These are phyloP conservation scores for Eremothecium sinecaudum DNA, from an alignment of 1,139 yeast genomes.

Conservation along the genomic window DNA sequence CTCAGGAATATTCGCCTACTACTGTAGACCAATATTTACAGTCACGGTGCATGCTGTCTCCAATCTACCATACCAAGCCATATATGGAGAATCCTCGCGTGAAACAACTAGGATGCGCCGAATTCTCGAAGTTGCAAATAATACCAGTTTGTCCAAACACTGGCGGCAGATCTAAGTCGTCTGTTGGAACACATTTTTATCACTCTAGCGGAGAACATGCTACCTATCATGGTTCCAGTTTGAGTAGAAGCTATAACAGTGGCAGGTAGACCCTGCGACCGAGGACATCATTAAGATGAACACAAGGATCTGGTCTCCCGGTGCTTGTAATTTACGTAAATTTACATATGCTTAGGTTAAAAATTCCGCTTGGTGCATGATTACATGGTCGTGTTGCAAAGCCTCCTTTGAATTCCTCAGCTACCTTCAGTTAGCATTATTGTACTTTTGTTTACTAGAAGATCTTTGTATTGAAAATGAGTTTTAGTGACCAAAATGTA, in stretches of 20 bases:
- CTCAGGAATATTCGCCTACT: neutral
- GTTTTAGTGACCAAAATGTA: no score
- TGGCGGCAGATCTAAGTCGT: neutral
- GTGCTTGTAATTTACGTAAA: neutral
- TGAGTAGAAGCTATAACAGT: neutral
- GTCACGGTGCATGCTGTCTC: constrained; percentile 1
- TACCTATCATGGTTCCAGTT: constrained; percentile 1
- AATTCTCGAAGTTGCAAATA: neutral
- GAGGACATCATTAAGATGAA: neutral
- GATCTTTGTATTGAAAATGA: no score
- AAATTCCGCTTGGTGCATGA: neutral
- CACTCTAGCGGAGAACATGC: constrained; percentile 4
- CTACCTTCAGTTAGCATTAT: no score
- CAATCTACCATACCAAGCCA: neutral
- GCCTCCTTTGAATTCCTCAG: no score
- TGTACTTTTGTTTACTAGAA: no score
- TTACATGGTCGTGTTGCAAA: neutral
- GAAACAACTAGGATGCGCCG: neutral
- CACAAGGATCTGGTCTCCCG: neutral
- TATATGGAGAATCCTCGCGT: neutral
- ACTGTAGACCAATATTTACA: constrained; percentile 1
- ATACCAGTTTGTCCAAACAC: neutral
- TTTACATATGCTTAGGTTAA: neutral
- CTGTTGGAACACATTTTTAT: neutral
- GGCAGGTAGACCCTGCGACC: neutral